phyloP scores from a whole-genome alignment of 352 stramenopile genomes.

The Blastocystis sp. region DNA sequence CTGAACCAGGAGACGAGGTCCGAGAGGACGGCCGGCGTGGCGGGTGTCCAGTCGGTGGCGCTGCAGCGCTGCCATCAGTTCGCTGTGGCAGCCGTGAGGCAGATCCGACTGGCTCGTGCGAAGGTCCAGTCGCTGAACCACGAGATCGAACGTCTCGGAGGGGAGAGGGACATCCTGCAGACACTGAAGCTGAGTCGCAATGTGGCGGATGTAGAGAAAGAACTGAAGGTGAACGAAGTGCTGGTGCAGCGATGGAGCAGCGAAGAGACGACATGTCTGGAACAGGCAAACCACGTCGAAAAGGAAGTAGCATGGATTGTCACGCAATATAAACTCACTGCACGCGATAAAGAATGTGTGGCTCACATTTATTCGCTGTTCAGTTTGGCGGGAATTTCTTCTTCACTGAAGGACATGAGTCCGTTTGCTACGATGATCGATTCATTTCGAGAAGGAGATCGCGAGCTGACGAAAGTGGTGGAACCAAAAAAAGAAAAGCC shows the following conservation, averaged over 20 bases:
- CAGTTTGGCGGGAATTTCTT: neutral
- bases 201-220: slow-evolving; percentile 13
- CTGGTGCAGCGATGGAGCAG: neutral
- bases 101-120: neutral
- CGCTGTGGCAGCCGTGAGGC: neutral
- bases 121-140: neutral
- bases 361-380: slow-evolving; percentile 28
- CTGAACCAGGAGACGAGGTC: neutral
- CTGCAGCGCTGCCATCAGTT: neutral
- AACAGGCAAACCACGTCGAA: neutral
- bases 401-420: neutral
- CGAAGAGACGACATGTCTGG: neutral
- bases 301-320: neutral
- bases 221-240: neutral
- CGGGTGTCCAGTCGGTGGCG: neutral
- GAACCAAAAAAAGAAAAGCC: neutral
- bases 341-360: neutral
- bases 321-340: neutral
- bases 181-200: slow-evolving; percentile 3
- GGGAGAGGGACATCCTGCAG: slow-evolving; percentile 7
- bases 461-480: neutral
- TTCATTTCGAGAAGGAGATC: neutral
- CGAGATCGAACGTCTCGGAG: neutral
- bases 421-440: neutral
- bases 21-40: neutral